Percentiles rank a stretch among this genome's conserved stretches.
Evolutionary conservation across 768 basidiomycete species (phyloP).

Genomic region (Bullera alba): DNA sequence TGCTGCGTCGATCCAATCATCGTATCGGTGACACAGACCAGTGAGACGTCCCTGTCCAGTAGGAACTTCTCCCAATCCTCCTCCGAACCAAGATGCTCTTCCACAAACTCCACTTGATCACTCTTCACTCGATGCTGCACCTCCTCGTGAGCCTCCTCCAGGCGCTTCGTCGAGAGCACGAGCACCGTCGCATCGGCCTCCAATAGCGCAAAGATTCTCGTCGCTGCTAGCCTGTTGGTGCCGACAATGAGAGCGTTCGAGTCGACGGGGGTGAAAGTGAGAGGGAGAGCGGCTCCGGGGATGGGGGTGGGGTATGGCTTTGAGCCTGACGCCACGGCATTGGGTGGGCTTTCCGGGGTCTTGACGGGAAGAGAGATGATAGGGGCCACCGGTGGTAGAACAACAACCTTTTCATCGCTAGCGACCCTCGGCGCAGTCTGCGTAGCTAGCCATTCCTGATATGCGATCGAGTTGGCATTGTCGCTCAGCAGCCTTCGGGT

Average conservation of each 20-base stretch:
- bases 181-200: constrained; percentile 70
- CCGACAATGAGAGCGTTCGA: constrained; percentile 64
- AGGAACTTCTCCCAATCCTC: constrained; percentile 54
- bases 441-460: constrained; percentile 14
- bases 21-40: constrained; percentile 81
- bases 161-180: constrained; percentile 53
- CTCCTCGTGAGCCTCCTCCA: constrained; percentile 59
- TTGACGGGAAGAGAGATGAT: not conserved
- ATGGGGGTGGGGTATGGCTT: constrained; percentile 1
- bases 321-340: not conserved
- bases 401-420: too few species aligned
- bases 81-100: not conserved
- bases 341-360: not conserved
- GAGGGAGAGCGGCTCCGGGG: constrained; percentile 34
- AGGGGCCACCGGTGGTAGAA: not conserved
- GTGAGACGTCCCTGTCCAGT: constrained; percentile 44
- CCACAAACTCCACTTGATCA: constrained; percentile 55
- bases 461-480: constrained; percentile 25
- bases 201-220: constrained; percentile 72
- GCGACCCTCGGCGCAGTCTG: not conserved
- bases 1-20: constrained; percentile 47
- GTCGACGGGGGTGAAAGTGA: constrained; percentile 34
- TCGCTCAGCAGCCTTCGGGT: constrained; percentile 43
- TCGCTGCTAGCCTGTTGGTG: constrained; percentile 68
- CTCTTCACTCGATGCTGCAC: constrained; percentile 58